These are phyloP conservation scores for Diaporthe vexans DNA, from an alignment of 2,329 filamentous ascomycete genomes.

Conservation along the genomic window DNA sequence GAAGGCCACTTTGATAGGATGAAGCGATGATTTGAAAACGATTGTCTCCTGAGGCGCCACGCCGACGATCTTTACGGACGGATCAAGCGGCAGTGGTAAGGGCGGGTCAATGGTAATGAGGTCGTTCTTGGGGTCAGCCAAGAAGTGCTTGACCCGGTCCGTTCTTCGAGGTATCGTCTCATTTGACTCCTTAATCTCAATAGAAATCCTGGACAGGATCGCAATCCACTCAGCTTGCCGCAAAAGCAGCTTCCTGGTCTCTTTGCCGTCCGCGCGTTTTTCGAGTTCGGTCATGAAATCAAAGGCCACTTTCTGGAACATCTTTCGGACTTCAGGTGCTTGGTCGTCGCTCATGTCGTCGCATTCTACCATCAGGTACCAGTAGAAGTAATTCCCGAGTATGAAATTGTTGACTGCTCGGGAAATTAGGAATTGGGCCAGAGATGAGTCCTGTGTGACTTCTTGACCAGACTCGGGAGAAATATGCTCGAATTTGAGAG, in stretches of 20 bases:
- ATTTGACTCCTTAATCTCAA: conserved; percentile 85
- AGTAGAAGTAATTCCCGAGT: conserved; percentile 95
- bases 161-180: conserved; percentile 85
- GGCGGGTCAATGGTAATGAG: conserved; percentile 86
- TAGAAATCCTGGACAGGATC: conserved; percentile 88
- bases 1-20: conserved; percentile 92
- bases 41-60: conserved; percentile 86
- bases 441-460: conserved; percentile 80
- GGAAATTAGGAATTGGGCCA: conserved; percentile 90
- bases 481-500: conserved; percentile 91
- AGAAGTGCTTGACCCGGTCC: conserved; percentile 85
- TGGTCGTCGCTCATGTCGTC: conserved; percentile 86
- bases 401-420: conserved; percentile 90
- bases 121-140: conserved; percentile 93
- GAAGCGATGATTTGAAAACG: conserved; percentile 96
- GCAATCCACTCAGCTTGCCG: conserved; percentile 92
- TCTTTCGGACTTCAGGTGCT: conserved; percentile 79
- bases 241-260: conserved; percentile 81
- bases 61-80: conserved; percentile 82
- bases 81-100: conserved; percentile 89
- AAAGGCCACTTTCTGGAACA: conserved; percentile 94
- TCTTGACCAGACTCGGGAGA: conserved; percentile 73
- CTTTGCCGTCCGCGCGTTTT: conserved; percentile 76
- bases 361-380: conserved; percentile 99
- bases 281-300: conserved; percentile 95